Evolutionary conservation across 2,329 filamentous ascomycete species (phyloP).

Genomic region (Fusarium sp.): DNA sequence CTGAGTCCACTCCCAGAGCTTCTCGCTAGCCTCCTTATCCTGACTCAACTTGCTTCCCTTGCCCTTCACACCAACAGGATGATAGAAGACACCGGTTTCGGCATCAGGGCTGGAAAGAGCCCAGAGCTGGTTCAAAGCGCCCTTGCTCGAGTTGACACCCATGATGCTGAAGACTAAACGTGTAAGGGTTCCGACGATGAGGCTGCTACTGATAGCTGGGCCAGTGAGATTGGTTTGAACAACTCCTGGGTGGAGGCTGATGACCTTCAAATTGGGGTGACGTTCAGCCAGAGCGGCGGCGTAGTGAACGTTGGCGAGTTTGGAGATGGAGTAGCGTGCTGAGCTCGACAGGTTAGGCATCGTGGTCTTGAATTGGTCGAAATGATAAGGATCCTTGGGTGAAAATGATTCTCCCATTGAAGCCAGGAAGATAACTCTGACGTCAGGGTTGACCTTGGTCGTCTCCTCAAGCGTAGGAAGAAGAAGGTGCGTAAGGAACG

Average conservation of each 20-base stretch:
- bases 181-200: not conserved
- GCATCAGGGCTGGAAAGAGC: not conserved
- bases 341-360: not conserved
- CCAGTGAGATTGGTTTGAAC: not conserved
- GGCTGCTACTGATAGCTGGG: not conserved
- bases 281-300: slow-evolving; percentile 5
- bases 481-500: not conserved
- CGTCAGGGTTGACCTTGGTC: slow-evolving; percentile 1
- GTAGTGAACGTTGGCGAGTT: slow-evolving; percentile 17
- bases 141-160: not conserved
- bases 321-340: not conserved
- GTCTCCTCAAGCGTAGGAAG: not conserved
- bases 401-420: not conserved
- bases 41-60: slow-evolving; percentile 7
- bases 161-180: fast-evolving
- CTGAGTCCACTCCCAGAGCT: slow-evolving; percentile 17
- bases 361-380: slow-evolving; percentile 8
- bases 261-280: not conserved
- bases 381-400: slow-evolving; percentile 8
- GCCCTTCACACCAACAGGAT: slow-evolving; percentile 9
- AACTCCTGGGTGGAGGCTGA: slow-evolving; percentile 1
- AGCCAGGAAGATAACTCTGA: not conserved
- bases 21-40: not conserved
- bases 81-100: slow-evolving; percentile 7
- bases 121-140: not conserved